Percentiles rank a stretch among this genome's conserved stretches.
Conservation (phyloP, 768 basidiomycete genomes). For the Nevesoporus exiguus region DNA sequence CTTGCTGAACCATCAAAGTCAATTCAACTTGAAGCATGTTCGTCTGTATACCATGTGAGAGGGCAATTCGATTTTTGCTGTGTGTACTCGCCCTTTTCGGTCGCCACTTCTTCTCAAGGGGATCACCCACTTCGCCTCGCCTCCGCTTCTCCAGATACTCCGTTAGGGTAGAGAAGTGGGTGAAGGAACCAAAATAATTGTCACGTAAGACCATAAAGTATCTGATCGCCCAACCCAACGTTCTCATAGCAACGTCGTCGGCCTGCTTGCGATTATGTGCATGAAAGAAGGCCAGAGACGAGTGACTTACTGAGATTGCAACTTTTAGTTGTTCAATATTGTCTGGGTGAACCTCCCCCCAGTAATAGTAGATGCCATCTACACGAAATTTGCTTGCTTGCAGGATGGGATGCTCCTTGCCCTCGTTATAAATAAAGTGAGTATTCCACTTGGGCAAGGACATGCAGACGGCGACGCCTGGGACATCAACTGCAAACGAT, state of each 20-base stretch:
- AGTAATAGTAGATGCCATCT: constrained; percentile 73
- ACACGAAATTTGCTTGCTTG: constrained; percentile 54
- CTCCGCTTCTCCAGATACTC: constrained; percentile 78
- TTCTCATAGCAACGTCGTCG: constrained; percentile 56
- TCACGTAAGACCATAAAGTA: constrained; percentile 86
- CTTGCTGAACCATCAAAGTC: constrained; percentile 47
- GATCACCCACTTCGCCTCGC: constrained; percentile 69
- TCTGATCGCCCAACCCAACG: constrained; percentile 84
- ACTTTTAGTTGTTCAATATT: constrained; percentile 78
- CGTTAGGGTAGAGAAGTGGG: constrained; percentile 82
- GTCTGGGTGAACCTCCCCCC: constrained; percentile 59
- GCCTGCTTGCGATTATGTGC: constrained; percentile 35
- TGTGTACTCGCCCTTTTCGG: constrained; percentile 58
- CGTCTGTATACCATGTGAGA: constrained; percentile 45
- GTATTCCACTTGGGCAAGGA: constrained; percentile 90
- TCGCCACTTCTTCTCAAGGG: constrained; percentile 74
- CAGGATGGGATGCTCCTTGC: constrained; percentile 59
- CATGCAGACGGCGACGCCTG: constrained; percentile 55
- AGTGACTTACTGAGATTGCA: constrained; percentile 48
- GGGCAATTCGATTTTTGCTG: background rate
- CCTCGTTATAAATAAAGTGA: constrained; percentile 62
- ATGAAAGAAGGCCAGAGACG: background rate
- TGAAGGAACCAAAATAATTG: constrained; percentile 94
- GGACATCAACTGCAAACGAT: constrained; percentile 58
- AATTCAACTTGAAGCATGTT: constrained; percentile 81